phyloP scores from a whole-genome alignment of 805 yeast species.

The Nakazawaea holstii region DNA sequence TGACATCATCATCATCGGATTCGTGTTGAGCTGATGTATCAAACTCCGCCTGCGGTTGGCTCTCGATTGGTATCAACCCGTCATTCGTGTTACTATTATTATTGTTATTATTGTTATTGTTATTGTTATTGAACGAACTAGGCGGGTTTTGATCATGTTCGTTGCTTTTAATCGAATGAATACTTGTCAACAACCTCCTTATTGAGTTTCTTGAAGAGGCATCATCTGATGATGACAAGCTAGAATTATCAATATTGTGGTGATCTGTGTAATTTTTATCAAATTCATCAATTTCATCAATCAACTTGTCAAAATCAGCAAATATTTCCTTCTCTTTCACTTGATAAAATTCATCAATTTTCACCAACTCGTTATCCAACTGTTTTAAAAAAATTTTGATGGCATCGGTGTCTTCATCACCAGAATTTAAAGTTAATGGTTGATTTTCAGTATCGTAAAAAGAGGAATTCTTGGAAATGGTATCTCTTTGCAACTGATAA shows the following conservation, averaged over 20 bases:
- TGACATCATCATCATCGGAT: slow-evolving; percentile 10
- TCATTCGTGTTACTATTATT: not conserved
- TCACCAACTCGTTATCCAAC: slow-evolving; percentile 68
- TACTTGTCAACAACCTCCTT: slow-evolving; percentile 7
- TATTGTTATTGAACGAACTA: not conserved
- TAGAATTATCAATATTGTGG: slow-evolving; percentile 13
- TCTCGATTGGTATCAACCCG: not conserved
- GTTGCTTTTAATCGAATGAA: slow-evolving; percentile 5
- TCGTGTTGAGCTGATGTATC: slow-evolving; percentile 5
- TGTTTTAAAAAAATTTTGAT: slow-evolving; percentile 60
- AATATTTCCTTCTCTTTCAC: slow-evolving; percentile 58
- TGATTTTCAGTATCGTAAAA: slow-evolving; percentile 20
- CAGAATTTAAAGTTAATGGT: slow-evolving; percentile 16
- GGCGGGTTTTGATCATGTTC: not conserved
- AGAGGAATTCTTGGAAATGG: slow-evolving; percentile 21
- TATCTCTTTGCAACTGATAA: slow-evolving; percentile 73
- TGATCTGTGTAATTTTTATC: slow-evolving; percentile 29
- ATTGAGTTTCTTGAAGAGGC: slow-evolving; percentile 11
- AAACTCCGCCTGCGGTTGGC: not conserved
- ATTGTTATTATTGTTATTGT: not conserved
- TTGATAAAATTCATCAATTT: slow-evolving; percentile 71
- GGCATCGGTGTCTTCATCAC: slow-evolving; percentile 36
- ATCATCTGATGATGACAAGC: slow-evolving; percentile 18
- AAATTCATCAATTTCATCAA: slow-evolving; percentile 59
- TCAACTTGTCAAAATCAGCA: slow-evolving; percentile 48